phyloP scores from a whole-genome alignment of 2,329 filamentous ascomycete genomes.

The Fusarium coffeatum region DNA sequence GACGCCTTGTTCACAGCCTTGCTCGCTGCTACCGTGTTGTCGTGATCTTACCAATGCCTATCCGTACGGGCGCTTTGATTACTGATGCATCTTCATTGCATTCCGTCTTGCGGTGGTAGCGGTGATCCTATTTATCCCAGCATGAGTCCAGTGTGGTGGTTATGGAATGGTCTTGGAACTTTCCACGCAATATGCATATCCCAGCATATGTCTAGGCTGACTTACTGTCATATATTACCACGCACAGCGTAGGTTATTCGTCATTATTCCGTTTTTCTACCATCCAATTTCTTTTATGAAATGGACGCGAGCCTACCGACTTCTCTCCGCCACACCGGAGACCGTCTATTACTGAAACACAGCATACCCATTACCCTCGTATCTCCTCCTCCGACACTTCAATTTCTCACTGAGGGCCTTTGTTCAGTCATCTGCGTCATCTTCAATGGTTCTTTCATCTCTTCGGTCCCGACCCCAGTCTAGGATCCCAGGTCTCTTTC shows the following conservation, averaged over 20 bases:
- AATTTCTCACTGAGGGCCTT: slow-evolving; percentile 10
- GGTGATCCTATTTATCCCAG: slow-evolving; percentile 27
- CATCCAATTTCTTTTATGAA: slow-evolving; percentile 23
- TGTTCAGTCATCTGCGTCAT: slow-evolving; percentile 30
- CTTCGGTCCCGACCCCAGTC: slow-evolving; percentile 5
- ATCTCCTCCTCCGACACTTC: neutral
- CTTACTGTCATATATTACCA: slow-evolving; percentile 1
- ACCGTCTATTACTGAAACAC: slow-evolving; percentile 19
- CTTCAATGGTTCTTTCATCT: slow-evolving; percentile 11
- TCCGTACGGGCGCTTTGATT: slow-evolving; percentile 28
- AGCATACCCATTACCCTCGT: slow-evolving; percentile 3
- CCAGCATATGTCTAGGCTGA: neutral
- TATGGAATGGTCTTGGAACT: slow-evolving; percentile 29
- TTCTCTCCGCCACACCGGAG: slow-evolving; percentile 27
- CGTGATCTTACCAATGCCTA: slow-evolving; percentile 26
- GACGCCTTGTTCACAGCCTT: slow-evolving; percentile 17
- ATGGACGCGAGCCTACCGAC: neutral
- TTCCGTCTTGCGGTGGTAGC: slow-evolving; percentile 34
- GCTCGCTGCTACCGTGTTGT: slow-evolving; percentile 1
- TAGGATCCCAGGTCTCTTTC: slow-evolving; percentile 24
- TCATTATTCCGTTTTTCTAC: slow-evolving; percentile 5
- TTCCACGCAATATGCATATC: slow-evolving; percentile 24
- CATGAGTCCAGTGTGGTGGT: slow-evolving; percentile 17
- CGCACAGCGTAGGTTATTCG: neutral
- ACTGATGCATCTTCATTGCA: slow-evolving; percentile 29